A percentile compares a stretch with the other conserved stretches of the same genome.
Evolutionary conservation across 139 green algal species (phyloP).

Genomic region (Coelastrella sp.): DNA sequence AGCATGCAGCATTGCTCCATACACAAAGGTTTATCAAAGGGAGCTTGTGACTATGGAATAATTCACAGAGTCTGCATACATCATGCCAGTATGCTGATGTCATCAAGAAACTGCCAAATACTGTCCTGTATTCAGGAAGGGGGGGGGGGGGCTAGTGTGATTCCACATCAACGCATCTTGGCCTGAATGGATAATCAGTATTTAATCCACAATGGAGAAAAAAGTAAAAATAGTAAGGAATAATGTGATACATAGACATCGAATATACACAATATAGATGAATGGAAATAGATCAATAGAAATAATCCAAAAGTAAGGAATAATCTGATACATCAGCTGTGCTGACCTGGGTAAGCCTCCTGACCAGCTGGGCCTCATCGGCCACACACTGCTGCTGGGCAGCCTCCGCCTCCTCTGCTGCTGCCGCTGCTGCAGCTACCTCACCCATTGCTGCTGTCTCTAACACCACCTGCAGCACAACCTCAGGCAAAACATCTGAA

Average conservation of each 20-base stretch:
- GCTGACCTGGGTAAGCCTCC: not conserved
- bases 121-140: not conserved
- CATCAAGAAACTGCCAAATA: not conserved
- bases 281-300: not conserved
- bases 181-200: not conserved
- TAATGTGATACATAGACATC: too few relatives aligned
- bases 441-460: not conserved
- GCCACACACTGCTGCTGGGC: not conserved
- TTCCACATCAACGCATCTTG: not conserved
- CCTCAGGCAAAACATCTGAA: not conserved
- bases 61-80: not conserved
- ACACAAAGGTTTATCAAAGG: not conserved
- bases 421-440: not conserved
- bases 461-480: conserved; percentile 1
- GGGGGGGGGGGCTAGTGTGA: not conserved
- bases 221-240: too few relatives aligned
- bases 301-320: not conserved
- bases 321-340: not conserved
- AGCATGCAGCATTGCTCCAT: not conserved
- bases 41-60: not conserved
- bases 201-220: too few relatives aligned
- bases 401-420: conserved; percentile 5
- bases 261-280: too few relatives aligned
- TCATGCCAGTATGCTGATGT: not conserved
- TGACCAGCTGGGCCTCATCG: not conserved